Base-by-base conservation (phyloP, 306 rosid species). In the Cicer chorassanicum region DNA sequence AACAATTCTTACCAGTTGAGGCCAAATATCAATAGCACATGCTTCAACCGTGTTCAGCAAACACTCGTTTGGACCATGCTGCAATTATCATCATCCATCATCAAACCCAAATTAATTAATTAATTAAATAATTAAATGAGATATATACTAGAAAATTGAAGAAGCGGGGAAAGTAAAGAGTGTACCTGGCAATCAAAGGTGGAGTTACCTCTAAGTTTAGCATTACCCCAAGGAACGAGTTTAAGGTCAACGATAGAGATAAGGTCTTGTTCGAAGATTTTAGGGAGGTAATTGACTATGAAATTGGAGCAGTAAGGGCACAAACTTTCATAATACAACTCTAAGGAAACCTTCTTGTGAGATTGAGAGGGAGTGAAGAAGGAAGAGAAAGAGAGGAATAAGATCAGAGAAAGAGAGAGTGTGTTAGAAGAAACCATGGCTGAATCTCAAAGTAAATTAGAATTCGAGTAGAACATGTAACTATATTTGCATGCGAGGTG, bases 171-270 rank as follows among this genome's bases (percentile, higher is more conserved):
- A 51, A 19, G 11, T 29, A 29, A 29, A 29, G 4, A 34, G 68
- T 73, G 75, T 70, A 93, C 97, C 92, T 91, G 98, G 83, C 98
- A 93, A 67, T 8, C 77, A 77, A 91, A 85, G 77, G 90, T 84
- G 71, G 49, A 14, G 74, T 88, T 91, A 81, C 51, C 50, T 54
- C 70, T 84, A 71, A 88, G 77, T 78, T 75, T 91, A 42, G 97
- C 90, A 72, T 93, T 93, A 34, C 96, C 97, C 90, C 94, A 94
- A n/a, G 97, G 97, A 56, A 85, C 81, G 61, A 94, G 95, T 19
- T 80, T 85, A 68, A 94, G 96, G 78, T 94, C 88, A 72, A 90
- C 88, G 72, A 94, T 60, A 41, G 91, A 66, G 66, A 83, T 65
- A 9, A 94, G 88, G 40, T 88, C 95, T 4, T 69, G 71, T 21